phyloP scores from a whole-genome alignment of 2,329 filamentous ascomycete genomes.

The Penicillium sp. region DNA sequence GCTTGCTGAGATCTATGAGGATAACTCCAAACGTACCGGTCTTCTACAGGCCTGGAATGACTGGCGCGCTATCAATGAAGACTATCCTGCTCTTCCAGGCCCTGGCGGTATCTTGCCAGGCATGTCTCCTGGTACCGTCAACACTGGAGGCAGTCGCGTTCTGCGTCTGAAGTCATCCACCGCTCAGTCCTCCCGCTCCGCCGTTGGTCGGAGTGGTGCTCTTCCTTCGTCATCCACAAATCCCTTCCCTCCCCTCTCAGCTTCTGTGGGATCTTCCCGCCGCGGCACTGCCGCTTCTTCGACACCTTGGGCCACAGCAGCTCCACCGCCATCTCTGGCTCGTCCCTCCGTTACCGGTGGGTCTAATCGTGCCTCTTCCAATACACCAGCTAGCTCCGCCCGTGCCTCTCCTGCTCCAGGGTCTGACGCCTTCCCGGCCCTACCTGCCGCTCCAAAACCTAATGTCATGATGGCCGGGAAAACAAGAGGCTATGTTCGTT shows the following conservation, averaged over 20 bases:
- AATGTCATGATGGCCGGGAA: slow-evolving; percentile 53
- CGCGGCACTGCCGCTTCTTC: slow-evolving; percentile 22
- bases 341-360: slow-evolving; percentile 24
- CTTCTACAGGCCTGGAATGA: slow-evolving; percentile 87
- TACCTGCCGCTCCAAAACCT: slow-evolving; percentile 73
- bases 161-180: slow-evolving; percentile 68
- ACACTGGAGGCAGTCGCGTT: slow-evolving; percentile 57
- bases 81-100: slow-evolving; percentile 84
- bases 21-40: slow-evolving; percentile 67
- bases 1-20: slow-evolving; percentile 87
- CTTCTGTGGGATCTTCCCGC: slow-evolving; percentile 22
- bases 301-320: slow-evolving; percentile 26
- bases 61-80: slow-evolving; percentile 93
- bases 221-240: slow-evolving; percentile 43
- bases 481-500: slow-evolving; percentile 47
- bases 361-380: slow-evolving; percentile 28
- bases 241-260: slow-evolving; percentile 48
- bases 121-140: slow-evolving; percentile 44
- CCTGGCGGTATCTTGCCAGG: slow-evolving; percentile 65
- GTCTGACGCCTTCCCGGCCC: slow-evolving; percentile 72
- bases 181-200: slow-evolving; percentile 62
- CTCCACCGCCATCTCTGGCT: slow-evolving; percentile 21
- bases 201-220: slow-evolving; percentile 58
- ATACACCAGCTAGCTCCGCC: slow-evolving; percentile 24
- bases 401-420: slow-evolving; percentile 26